These are phyloP conservation scores for Neopestalotiopsis sp. DNA, from an alignment of 2,329 filamentous ascomycete species.

Conservation along the genomic window DNA sequence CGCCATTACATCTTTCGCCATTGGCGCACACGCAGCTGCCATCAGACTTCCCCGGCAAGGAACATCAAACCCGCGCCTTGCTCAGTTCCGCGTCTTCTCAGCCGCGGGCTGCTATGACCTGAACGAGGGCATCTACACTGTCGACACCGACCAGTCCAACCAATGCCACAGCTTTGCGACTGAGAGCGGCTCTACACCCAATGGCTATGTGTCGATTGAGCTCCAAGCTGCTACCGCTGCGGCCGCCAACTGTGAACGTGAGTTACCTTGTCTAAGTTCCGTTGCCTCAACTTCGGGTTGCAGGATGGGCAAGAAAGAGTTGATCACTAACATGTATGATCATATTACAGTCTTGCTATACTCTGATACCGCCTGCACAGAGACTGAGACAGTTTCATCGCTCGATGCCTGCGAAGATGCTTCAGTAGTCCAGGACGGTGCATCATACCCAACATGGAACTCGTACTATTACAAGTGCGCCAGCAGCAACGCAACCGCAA, in stretches of 20 bases:
- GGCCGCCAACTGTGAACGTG: constrained; percentile 17
- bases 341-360: constrained; percentile 2
- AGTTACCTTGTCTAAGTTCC: background rate
- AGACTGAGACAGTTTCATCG: background rate
- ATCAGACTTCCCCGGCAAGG: constrained; percentile 18
- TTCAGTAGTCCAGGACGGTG: constrained; percentile 1
- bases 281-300: too few species aligned
- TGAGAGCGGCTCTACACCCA: background rate
- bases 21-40: constrained; percentile 12
- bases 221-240: background rate
- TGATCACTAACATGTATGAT: background rate
- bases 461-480: constrained; percentile 14
- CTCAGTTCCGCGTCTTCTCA: constrained; percentile 22
- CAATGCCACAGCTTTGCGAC: constrained; percentile 11
- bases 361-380: constrained; percentile 10
- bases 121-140: constrained; percentile 23
- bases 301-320: background rate
- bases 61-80: constrained; percentile 20
- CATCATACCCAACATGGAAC: constrained; percentile 18
- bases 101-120: constrained; percentile 17
- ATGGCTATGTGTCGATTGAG: constrained; percentile 16
- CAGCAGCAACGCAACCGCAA: background rate
- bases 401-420: constrained; percentile 17
- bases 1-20: constrained; percentile 7
- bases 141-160: constrained; percentile 19